These are phyloP conservation scores for Monosporozyma siamensis DNA, from an alignment of 805 yeast species.

Conservation along the genomic window DNA sequence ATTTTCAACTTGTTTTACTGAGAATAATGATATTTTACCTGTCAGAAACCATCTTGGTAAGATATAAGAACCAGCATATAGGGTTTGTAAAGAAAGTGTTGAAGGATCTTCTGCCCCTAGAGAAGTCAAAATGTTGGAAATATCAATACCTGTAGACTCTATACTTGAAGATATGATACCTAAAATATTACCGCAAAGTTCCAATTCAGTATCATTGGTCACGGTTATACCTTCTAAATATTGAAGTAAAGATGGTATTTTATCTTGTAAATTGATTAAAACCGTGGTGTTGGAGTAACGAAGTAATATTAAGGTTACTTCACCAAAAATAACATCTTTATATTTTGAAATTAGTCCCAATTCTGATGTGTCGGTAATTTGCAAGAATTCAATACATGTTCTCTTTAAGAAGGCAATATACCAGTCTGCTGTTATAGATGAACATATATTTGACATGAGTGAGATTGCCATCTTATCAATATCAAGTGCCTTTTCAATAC, in stretches of 20 bases:
- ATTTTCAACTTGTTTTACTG: neutral
- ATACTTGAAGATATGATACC: constrained; percentile 35
- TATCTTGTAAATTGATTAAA: constrained; percentile 6
- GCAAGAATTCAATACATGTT: constrained; percentile 32
- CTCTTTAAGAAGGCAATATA: constrained; percentile 26
- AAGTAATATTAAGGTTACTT: constrained; percentile 25
- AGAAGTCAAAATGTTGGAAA: constrained; percentile 4
- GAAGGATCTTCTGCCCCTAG: constrained; percentile 1
- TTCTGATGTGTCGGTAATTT: constrained; percentile 12
- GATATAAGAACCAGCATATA: constrained; percentile 14
- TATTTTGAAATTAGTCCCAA: constrained; percentile 12
- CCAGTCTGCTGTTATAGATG: constrained; percentile 10
- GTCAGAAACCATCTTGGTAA: constrained; percentile 16
- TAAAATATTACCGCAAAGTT: constrained; percentile 35
- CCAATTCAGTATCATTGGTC: constrained; percentile 18
- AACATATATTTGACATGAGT: constrained; percentile 17
- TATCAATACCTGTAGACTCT: neutral
- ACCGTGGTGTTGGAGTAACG: constrained; percentile 11
- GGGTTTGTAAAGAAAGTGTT: neutral
- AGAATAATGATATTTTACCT: neutral
- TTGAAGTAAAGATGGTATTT: constrained; percentile 20
- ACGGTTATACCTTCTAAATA: constrained; percentile 13
- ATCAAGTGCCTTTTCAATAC: constrained; percentile 61
- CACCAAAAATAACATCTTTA: constrained; percentile 30
- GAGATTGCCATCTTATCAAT: constrained; percentile 46